Base-by-base conservation (phyloP, 306 rosid species). In the Pyrus communis region DNA sequence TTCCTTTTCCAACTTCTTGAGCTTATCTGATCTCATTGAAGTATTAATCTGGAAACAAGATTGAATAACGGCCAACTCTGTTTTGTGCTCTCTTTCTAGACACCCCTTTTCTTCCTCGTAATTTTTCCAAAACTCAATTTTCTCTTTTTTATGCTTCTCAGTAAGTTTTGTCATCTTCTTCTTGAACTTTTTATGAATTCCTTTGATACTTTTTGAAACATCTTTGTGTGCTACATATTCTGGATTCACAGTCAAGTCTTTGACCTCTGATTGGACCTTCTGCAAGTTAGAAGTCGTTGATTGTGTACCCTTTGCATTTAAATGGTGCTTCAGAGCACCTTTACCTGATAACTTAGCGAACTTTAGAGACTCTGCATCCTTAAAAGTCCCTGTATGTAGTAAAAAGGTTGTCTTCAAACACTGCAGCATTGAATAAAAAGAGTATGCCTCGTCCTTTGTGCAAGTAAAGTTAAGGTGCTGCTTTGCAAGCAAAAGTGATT, bases 401-500 rank as follows among this genome's bases (percentile, higher is more conserved):
- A 55, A 67, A 86, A 89, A 91, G 67, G 81, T 76, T 76, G 67
- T 81, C 87, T 86, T 93, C 35, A 93, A 84, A 82, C 97, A 93
- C 67, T 89, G 80, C 79, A 93, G 57, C 88, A 75, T 76, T 66
- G 93, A 89, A 86, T 80, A 85, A 59, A 84, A 70, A 43, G 58
- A 86, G 25, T 91, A 85, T 45, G 74, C 89, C 82, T 89, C 97
- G 40, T 79, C 86, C 81, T 79, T 91, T 75, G 76, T 84, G 82
- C 97, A 93, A 71, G 49, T 73, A 70, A 89, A 91, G 57, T 88
- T 83, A 67, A 93, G 83, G 83, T 83, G 58, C 76, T 84, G 77
- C 75, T 80, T 92, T 21, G 96, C 95, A 67, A 85, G 92, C 54
- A 51, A 80, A 78, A 89, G 64, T 3, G 93, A 91, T 79, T 72